Percentiles rank a stretch among this genome's conserved stretches.
These are phyloP conservation scores for Melaleuca quinquenervia DNA, from an alignment of 345 rosid species.

Conservation along the genomic window DNA sequence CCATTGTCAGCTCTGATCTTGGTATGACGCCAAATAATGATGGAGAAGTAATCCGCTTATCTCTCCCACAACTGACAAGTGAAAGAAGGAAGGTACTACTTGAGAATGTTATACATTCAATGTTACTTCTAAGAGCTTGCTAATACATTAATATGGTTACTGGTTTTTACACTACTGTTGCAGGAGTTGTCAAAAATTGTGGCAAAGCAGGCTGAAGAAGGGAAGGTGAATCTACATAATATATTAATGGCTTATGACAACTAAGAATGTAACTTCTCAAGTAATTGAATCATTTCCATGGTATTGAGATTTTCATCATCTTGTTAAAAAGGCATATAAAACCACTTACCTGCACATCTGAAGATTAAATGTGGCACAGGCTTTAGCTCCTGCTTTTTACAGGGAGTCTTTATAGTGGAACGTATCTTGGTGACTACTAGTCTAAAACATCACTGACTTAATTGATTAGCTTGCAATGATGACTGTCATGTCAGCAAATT, in stretches of 20 bases:
- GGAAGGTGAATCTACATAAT: constrained; percentile 42
- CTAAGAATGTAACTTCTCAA: neutral
- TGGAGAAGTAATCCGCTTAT: constrained; percentile 80
- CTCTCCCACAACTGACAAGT: constrained; percentile 75
- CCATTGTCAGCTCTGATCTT: constrained; percentile 76
- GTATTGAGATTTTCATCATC: neutral
- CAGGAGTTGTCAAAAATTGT: constrained; percentile 85
- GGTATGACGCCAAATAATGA: constrained; percentile 90
- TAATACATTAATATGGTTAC: neutral
- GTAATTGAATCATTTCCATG: neutral
- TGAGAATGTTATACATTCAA: neutral
- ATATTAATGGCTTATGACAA: neutral
- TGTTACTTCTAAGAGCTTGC: neutral
- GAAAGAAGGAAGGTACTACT: constrained; percentile 82
- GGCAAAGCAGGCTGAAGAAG: constrained; percentile 89
- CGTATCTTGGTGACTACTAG: neutral
- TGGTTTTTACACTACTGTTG: constrained; percentile 1
- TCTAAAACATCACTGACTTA: neutral
- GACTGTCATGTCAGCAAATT: neutral
- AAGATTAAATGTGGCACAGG: neutral
- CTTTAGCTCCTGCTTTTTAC: neutral
- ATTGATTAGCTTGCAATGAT: neutral
- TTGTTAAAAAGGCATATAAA: neutral
- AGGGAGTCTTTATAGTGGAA: neutral
- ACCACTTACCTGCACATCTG: neutral